A percentile compares a stretch with the other conserved stretches of the same genome.
Evolutionary conservation across 202 grass and related monocot genomes (phyloP).

Genomic region (Cymbopogon flexuosus): DNA sequence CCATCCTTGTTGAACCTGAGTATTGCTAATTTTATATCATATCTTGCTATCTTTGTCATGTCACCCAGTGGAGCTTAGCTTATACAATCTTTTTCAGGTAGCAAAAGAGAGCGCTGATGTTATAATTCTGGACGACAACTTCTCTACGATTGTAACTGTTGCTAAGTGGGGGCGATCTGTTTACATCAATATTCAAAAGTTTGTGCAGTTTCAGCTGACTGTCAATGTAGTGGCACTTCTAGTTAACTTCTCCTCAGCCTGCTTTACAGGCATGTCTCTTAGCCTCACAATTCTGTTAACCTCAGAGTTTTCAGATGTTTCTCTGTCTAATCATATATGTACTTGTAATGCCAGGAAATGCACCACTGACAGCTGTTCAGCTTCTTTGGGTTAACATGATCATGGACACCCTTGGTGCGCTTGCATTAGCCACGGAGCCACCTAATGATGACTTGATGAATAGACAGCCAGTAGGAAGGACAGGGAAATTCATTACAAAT

Average conservation of each 20-base stretch:
- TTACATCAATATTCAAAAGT: conserved; percentile 97
- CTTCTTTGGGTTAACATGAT: conserved; percentile 99
- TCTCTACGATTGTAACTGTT: conserved; percentile 94
- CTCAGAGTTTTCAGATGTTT: neutral
- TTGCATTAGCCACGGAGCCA: conserved; percentile 86
- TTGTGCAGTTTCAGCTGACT: conserved; percentile 97
- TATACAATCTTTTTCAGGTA: conserved; percentile 53
- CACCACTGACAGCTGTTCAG: conserved; percentile 85
- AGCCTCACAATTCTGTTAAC: neutral
- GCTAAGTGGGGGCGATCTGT: conserved; percentile 94
- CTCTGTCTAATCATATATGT: conserved; percentile 33
- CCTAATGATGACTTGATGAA: conserved; percentile 81
- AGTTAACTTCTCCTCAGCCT: conserved; percentile 90
- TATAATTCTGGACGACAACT: conserved; percentile 96
- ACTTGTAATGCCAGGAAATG: conserved; percentile 57
- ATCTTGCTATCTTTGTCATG: conserved; percentile 3
- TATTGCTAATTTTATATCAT: conserved; percentile 9
- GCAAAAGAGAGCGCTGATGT: conserved; percentile 98
- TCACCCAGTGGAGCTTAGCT: conserved; percentile 31
- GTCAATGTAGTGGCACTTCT: conserved; percentile 89
- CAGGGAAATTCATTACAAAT: conserved; percentile 89
- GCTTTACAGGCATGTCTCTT: conserved; percentile 61
- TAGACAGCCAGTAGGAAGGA: conserved; percentile 74
- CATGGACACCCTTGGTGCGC: conserved; percentile 87
- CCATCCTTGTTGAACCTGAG: neutral